Evolutionary conservation across 768 basidiomycete genomes (phyloP).

Genomic region (Harrya chromipes): DNA sequence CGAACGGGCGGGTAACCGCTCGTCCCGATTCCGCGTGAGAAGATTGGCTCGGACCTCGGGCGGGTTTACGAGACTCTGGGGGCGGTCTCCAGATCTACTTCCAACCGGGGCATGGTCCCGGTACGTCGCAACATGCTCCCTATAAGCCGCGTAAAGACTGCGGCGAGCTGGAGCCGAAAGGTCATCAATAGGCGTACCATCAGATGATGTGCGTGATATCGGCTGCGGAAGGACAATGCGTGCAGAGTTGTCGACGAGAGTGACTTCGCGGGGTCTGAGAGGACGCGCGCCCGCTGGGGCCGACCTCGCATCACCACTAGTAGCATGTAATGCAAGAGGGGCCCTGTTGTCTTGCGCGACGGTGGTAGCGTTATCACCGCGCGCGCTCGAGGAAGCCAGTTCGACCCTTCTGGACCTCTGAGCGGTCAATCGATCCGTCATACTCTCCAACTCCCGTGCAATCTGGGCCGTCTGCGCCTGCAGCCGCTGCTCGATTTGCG

Average conservation of each 20-base stretch:
- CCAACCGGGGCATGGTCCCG: conserved; percentile 12
- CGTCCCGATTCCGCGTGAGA: conserved; percentile 25
- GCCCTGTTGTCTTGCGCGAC: neutral
- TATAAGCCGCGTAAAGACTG: conserved; percentile 20
- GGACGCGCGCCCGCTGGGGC: conserved; percentile 12
- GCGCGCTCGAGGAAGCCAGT: conserved; percentile 14
- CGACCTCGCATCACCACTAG: conserved; percentile 1
- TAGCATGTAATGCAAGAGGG: neutral
- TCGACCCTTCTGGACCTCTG: conserved; percentile 24
- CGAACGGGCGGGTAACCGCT: conserved; percentile 10
- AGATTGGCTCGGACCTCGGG: conserved; percentile 24
- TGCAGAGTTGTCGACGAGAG: conserved; percentile 17
- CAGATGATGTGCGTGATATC: conserved; percentile 26
- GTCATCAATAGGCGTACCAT: conserved; percentile 20
- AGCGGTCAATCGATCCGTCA: conserved; percentile 26
- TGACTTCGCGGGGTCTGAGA: conserved; percentile 16
- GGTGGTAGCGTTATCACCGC: conserved; percentile 1
- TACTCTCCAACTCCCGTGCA: conserved; percentile 32
- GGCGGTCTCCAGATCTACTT: conserved; percentile 11
- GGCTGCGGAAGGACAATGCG: conserved; percentile 18
- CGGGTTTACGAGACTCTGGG: conserved; percentile 20
- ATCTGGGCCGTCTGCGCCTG: conserved; percentile 31
- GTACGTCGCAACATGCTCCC: conserved; percentile 18
- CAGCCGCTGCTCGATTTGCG: conserved; percentile 28
- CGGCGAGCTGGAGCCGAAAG: conserved; percentile 11